phyloP scores from a whole-genome alignment of 2,329 filamentous ascomycete genomes.

The Coniochaeta pulveracea region DNA sequence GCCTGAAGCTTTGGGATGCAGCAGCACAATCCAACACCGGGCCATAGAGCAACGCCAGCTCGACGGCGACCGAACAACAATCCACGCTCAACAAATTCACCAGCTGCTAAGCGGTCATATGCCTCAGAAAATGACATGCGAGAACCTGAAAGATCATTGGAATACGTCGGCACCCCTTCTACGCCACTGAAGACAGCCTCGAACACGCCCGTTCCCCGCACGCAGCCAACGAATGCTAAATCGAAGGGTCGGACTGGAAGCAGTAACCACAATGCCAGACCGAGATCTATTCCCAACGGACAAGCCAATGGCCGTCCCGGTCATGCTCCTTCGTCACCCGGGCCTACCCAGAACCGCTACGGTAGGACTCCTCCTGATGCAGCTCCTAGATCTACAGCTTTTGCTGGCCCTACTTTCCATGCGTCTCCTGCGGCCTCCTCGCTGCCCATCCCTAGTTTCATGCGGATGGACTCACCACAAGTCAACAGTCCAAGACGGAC shows the following conservation, averaged over 20 bases:
- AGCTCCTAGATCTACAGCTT: conserved; percentile 45
- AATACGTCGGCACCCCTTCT: conserved; percentile 16
- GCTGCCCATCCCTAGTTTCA: conserved; percentile 82
- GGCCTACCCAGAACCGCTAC: conserved; percentile 24
- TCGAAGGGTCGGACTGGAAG: conserved; percentile 20
- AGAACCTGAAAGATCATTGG: no score
- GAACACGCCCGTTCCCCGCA: conserved; percentile 21
- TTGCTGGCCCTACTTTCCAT: conserved; percentile 90
- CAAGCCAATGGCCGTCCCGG: no score
- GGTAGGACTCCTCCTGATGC: conserved; percentile 34
- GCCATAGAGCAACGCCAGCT: conserved; percentile 23
- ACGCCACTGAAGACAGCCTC: conserved; percentile 34
- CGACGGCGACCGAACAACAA: conserved; percentile 28
- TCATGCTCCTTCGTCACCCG: conserved; percentile 24
- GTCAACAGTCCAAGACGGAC: conserved; percentile 28
- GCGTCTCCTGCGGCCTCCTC: conserved; percentile 86
- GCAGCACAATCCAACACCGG: conserved; percentile 13
- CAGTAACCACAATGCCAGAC: conserved; percentile 17
- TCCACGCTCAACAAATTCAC: conserved; percentile 23
- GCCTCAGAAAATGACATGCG: conserved; percentile 45
- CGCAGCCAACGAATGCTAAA: conserved; percentile 18
- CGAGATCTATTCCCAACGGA: no score
- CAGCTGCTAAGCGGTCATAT: conserved; percentile 42
- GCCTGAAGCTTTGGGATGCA: no score
- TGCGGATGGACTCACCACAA: conserved; percentile 52